A percentile compares a stretch with the other conserved stretches of the same genome.
Conservation (phyloP, 305 asterid species). For the Fraxinus xanthoxyloides region DNA sequence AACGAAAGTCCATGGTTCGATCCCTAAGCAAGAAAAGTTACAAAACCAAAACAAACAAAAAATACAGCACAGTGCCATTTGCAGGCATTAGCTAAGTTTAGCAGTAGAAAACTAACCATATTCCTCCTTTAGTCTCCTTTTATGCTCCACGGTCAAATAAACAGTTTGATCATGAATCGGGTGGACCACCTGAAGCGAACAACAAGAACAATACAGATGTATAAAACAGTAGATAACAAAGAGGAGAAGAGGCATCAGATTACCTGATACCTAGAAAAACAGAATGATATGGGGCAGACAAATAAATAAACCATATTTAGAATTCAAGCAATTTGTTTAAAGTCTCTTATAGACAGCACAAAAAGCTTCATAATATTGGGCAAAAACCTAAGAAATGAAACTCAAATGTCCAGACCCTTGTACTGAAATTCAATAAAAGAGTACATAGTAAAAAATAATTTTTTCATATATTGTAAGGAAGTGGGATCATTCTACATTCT, state of each 20-base stretch:
- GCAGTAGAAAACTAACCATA: slow-evolving; percentile 46
- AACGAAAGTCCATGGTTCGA: slow-evolving; percentile 85
- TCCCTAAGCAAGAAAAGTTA: slow-evolving; percentile 43
- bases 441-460: background rate
- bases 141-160: slow-evolving; percentile 66
- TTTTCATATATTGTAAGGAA: background rate
- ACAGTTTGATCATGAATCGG: slow-evolving; percentile 71
- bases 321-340: background rate
- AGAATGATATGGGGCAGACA: slow-evolving; percentile 7
- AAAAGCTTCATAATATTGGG: background rate
- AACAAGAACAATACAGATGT: background rate
- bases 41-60: slow-evolving; percentile 10
- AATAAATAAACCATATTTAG: background rate
- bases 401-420: background rate
- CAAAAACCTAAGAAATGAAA: background rate
- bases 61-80: background rate
- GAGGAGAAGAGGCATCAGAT: background rate
- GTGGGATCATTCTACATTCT: background rate
- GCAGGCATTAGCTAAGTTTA: slow-evolving; percentile 11
- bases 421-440: background rate
- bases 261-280: background rate
- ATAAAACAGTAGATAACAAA: slow-evolving; percentile 5
- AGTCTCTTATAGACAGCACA: background rate
- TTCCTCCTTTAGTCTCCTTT: slow-evolving; percentile 63
- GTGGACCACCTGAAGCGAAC: slow-evolving; percentile 50